These are phyloP conservation scores for Sarcomyxa edulis DNA, from an alignment of 768 basidiomycete genomes.

Conservation along the genomic window DNA sequence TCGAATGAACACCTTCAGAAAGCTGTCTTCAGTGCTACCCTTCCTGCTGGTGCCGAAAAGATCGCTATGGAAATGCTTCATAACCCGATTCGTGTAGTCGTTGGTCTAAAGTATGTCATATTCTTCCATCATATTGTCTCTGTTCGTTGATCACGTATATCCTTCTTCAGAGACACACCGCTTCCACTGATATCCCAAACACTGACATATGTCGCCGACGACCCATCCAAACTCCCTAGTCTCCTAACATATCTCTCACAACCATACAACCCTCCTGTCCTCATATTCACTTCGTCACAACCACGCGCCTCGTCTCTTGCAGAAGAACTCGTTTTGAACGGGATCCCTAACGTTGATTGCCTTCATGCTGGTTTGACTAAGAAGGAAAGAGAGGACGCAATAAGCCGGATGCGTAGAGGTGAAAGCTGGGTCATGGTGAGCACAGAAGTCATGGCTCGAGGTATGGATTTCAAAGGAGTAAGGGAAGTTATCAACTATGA, in stretches of 20 bases:
- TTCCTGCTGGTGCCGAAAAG: conserved; percentile 85
- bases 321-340: conserved; percentile 76
- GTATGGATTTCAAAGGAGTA: conserved; percentile 96
- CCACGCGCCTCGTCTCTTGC: conserved; percentile 76
- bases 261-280: conserved; percentile 84
- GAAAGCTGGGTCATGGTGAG: conserved; percentile 94
- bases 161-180: conserved; percentile 74
- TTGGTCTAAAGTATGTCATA: conserved; percentile 82
- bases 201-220: conserved; percentile 88
- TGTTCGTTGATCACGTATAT: conserved; percentile 2
- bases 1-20: conserved; percentile 68
- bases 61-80: conserved; percentile 80
- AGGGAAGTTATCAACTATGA: conserved; percentile 95
- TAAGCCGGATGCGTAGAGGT: conserved; percentile 81
- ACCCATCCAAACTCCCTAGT: conserved; percentile 90
- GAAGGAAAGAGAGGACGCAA: conserved; percentile 82
- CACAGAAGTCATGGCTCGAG: conserved; percentile 96
- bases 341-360: conserved; percentile 78
- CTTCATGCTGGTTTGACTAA: conserved; percentile 88
- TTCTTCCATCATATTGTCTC: background rate
- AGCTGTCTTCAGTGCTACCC: conserved; percentile 90
- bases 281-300: conserved; percentile 90
- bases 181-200: conserved; percentile 86
- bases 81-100: conserved; percentile 90
- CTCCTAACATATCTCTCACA: conserved; percentile 74